Base-by-base conservation (phyloP, 768 basidiomycete species). In the Gloeophyllum trabeum region DNA sequence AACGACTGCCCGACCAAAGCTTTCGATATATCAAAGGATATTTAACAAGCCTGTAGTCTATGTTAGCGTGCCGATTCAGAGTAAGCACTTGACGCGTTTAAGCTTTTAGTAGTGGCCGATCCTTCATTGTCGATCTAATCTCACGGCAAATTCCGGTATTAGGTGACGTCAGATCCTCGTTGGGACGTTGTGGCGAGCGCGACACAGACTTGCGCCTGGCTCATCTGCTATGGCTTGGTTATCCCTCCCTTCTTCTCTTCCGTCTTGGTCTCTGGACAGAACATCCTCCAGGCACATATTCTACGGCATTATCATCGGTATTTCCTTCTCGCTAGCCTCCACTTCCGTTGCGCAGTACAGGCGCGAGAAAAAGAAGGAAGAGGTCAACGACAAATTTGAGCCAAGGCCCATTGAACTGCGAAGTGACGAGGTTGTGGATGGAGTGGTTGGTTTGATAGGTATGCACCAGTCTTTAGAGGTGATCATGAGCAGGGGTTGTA, bases 371-470 rank as follows among this genome's bases (percentile, higher is more conserved):
- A 65, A 69, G 38, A 38, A 41, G 0, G 48, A 47, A 41, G 57
- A 43, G 45, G 61, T 40, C 24, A n/a, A n/a, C n/a, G n/a, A n/a
- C n/a, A n/a, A n/a, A n/a, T 54, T 52, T 36, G 58, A 66, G 25
- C 62, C 63, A 3, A 69, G 73, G n/a, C 79, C 81, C 1, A 83
- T 87, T 46, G 76, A 82, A 45, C 54, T 84, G 30, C 64, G 81
- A 41, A 81, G 76, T 43, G 81, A 90, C 55, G 90, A 93, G 50
- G 63, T 91, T 4, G 69, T 92, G 4, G 61, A 69, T 5, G 92
- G 93, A 0, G 80, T 96, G 4, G 75, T 78, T 7, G 92, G 89
- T 2, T 56, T 89, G 24, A 94, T 97, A 43, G 91, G 91, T 90
- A 43, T 18, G 73, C 49, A 16, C 18, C 6, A 43, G 10, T 37